A percentile compares a stretch with the other conserved stretches of the same genome.
Evolutionary conservation across 257 asterid species (phyloP).

Genomic region (Nicotiana otophora): DNA sequence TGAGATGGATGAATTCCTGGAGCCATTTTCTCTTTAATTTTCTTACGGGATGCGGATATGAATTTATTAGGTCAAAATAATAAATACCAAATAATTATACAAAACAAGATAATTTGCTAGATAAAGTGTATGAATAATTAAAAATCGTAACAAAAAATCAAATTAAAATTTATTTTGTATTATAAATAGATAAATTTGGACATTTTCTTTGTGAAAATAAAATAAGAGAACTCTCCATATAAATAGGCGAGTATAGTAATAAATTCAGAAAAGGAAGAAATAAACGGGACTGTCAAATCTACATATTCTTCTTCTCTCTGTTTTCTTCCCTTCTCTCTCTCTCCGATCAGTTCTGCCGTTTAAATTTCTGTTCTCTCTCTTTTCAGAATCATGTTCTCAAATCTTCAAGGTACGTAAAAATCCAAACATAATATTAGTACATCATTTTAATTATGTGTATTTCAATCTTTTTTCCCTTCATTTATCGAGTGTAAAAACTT

Average conservation of each 20-base stretch:
- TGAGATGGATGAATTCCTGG: too few relatives aligned
- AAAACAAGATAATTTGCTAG: too few relatives aligned
- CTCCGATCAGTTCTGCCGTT: slow-evolving; percentile 11
- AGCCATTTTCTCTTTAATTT: too few relatives aligned
- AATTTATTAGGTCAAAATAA: too few relatives aligned
- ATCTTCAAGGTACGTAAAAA: slow-evolving; percentile 26
- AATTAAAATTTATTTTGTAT: too few relatives aligned
- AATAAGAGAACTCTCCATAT: background rate
- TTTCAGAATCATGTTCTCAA: slow-evolving; percentile 26
- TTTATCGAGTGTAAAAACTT: background rate
- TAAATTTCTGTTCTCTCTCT: slow-evolving; percentile 10
- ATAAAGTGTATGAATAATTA: too few relatives aligned
- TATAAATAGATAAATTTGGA: too few relatives aligned
- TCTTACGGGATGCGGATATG: too few relatives aligned
- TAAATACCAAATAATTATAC: too few relatives aligned
- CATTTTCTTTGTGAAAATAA: background rate
- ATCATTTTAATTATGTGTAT: background rate
- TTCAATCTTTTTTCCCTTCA: background rate
- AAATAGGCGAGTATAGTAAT: background rate
- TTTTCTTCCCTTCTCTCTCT: background rate
- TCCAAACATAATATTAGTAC: background rate
- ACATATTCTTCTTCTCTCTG: background rate
- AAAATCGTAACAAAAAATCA: too few relatives aligned
- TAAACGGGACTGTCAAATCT: slow-evolving; percentile 17
- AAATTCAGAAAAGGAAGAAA: too few relatives aligned